A percentile compares a stretch with the other conserved stretches of the same genome.
phyloP scores from a whole-genome alignment of 1,139 yeast species.

The Hyphopichia pseudoburtonii region DNA sequence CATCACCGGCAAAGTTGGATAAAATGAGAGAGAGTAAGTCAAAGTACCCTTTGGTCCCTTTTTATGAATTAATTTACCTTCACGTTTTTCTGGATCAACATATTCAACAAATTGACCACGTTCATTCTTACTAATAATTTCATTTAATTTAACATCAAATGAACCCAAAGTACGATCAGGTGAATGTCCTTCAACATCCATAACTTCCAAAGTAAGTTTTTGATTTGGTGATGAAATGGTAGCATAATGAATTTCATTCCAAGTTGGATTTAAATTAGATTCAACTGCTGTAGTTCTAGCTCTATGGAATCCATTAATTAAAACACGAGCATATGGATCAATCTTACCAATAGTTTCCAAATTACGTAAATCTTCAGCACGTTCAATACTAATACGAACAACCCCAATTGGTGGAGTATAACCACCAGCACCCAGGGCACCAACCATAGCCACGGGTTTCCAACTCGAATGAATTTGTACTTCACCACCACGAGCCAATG shows the following conservation, averaged over 20 bases:
- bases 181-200: constrained; percentile 81
- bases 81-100: constrained; percentile 55
- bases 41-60: constrained; percentile 83
- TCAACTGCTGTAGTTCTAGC: constrained; percentile 75
- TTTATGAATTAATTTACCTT: constrained; percentile 62
- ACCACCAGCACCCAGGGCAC: constrained; percentile 68
- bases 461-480: constrained; percentile 68
- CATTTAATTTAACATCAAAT: constrained; percentile 65
- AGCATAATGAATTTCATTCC: constrained; percentile 81
- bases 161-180: constrained; percentile 87
- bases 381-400: constrained; percentile 68
- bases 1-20: constrained; percentile 76
- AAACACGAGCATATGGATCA: constrained; percentile 80
- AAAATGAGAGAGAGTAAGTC: constrained; percentile 73
- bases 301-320: constrained; percentile 73
- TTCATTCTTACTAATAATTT: constrained; percentile 67
- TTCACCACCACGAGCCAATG: constrained; percentile 69
- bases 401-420: constrained; percentile 94
- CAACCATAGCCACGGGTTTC: constrained; percentile 80
- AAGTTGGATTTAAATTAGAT: constrained; percentile 74
- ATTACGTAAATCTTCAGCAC: constrained; percentile 75
- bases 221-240: constrained; percentile 82
- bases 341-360: constrained; percentile 74
- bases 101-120: constrained; percentile 64
- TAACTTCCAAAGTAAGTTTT: constrained; percentile 77